Base-by-base conservation (phyloP, 2,329 filamentous ascomycete species). In the Phaeoacremonium minimum region DNA sequence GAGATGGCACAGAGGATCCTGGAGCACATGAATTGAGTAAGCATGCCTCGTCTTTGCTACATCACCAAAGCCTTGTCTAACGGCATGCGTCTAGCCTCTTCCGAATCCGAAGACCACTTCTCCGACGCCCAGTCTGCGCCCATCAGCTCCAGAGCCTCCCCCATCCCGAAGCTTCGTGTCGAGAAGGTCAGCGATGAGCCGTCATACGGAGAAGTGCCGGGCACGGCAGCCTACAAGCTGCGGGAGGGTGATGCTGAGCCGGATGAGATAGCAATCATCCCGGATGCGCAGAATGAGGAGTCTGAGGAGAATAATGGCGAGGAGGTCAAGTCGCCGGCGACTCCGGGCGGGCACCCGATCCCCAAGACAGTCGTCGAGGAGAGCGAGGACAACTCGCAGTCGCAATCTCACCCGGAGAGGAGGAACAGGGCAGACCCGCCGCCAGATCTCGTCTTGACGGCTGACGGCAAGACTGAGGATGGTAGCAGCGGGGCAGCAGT, bases 101-200 rank as follows among this genome's bases (percentile, higher is more conserved):
- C 79, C 33, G 80, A 83, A 44, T 82, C 77, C 18, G 80, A 84
- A 31, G 80, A 85, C 47, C 80, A 84, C 60, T 85, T 82, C 57
- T 83, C 76, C 34, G 80, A 85, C 54, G 80, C 80, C 20, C 75
- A 75, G 37, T 80, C 77, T 20, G 70, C 58, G 38, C 65, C 53
- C 40, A 58, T 49, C 46, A 73, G 58, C 53, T 65, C 61, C 7
- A 60, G 57, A 28, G 58, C 53, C 43, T 74, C 73, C 12, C 73
- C 76, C 15, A 71, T 80, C 36, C 78, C 76, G n/a, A 70, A 64
- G 43, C 78, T 74, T 16, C 61, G 75, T 36, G 68, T 80, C 20
- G 75, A 81, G 52, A 76, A 71, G 58, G 65, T 80, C 40, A 71
- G 77, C 50, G 65, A 76, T 46, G 67, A 73, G 51, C 67, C 71